These are phyloP conservation scores for Capronia coronata DNA, from an alignment of 2,329 filamentous ascomycete species.

Conservation along the genomic window DNA sequence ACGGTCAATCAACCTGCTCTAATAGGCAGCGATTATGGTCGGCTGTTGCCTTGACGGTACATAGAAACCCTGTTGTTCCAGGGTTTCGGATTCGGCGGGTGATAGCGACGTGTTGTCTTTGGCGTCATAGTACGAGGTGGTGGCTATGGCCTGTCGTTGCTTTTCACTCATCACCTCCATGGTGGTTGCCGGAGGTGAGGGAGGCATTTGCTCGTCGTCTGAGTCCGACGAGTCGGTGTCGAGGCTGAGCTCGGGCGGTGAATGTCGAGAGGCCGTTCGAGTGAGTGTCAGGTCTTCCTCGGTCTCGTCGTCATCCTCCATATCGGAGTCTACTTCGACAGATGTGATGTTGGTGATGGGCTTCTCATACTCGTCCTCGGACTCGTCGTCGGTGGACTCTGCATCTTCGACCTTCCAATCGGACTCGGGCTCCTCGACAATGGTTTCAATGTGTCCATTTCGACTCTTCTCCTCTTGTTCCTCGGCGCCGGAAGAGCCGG, in stretches of 20 bases:
- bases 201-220: conserved; percentile 69
- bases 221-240: conserved; percentile 56
- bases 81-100: conserved; percentile 28
- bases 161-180: conserved; percentile 58
- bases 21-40: conserved; percentile 47
- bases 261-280: conserved; percentile 60
- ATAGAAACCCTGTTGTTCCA: conserved; percentile 47
- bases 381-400: conserved; percentile 47
- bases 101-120: conserved; percentile 24
- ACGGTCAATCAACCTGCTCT: conserved; percentile 28
- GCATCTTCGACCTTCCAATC: conserved; percentile 63
- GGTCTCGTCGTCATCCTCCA: conserved; percentile 51
- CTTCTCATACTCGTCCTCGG: conserved; percentile 48
- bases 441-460: conserved; percentile 67
- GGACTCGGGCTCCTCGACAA: conserved; percentile 66
- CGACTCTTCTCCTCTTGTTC: conserved; percentile 65
- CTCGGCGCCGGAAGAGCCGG: conserved; percentile 60
- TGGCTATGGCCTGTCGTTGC: conserved; percentile 41
- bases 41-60: conserved; percentile 39
- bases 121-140: conserved; percentile 36
- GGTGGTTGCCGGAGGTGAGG: conserved; percentile 56
- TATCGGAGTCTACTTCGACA: conserved; percentile 45
- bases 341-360: conserved; percentile 50
- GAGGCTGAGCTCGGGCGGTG: conserved; percentile 63
- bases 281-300: conserved; percentile 61